phyloP scores from a whole-genome alignment of 257 asterid species.

The Schizonepeta tenuifolia region DNA sequence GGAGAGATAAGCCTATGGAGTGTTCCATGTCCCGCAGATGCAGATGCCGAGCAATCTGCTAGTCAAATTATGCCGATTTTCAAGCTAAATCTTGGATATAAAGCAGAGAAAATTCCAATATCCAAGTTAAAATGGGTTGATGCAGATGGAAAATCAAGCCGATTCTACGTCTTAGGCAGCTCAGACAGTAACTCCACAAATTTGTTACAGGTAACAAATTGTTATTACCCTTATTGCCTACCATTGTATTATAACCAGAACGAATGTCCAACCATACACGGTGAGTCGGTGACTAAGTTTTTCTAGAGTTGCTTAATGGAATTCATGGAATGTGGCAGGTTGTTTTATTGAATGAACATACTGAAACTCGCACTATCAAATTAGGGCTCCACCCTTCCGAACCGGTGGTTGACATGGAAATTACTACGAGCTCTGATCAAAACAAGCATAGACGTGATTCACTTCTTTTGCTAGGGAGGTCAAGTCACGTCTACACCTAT shows the following conservation, averaged over 20 bases:
- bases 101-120: constrained; percentile 78
- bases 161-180: constrained; percentile 74
- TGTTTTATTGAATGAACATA: constrained; percentile 72
- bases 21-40: constrained; percentile 53
- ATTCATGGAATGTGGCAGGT: constrained; percentile 61
- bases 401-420: constrained; percentile 66
- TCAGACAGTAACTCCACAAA: constrained; percentile 61
- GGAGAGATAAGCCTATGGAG: constrained; percentile 88
- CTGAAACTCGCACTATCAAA: constrained; percentile 82
- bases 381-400: constrained; percentile 71
- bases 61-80: constrained; percentile 58
- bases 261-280: not conserved
- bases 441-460: constrained; percentile 53
- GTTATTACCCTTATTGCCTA: too few species aligned
- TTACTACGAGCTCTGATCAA: constrained; percentile 59
- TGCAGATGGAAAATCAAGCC: constrained; percentile 80
- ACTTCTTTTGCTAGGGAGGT: constrained; percentile 75
- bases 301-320: constrained; percentile 1
- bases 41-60: constrained; percentile 39
- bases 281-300: not conserved
- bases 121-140: constrained; percentile 69
- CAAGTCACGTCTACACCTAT: constrained; percentile 62
- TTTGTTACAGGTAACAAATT: constrained; percentile 65
- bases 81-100: constrained; percentile 89
- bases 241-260: not conserved